These are phyloP conservation scores for Cladosporium sp. DNA, from an alignment of 2,329 filamentous ascomycete genomes.

Conservation along the genomic window DNA sequence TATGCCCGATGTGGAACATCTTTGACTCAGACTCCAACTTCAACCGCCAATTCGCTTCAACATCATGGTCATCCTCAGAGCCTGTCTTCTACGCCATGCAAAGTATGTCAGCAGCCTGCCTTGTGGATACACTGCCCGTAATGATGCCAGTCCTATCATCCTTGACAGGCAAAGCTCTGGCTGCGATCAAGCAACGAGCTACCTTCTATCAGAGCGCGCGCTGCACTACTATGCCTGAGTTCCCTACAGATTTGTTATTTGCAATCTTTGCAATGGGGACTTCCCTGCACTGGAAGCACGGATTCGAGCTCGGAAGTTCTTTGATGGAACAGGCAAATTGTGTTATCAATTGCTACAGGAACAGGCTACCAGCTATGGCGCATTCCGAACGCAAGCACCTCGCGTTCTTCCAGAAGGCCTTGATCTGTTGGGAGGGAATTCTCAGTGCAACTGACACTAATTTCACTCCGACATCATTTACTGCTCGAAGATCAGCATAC, in stretches of 20 bases:
- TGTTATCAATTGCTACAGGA: constrained; percentile 1
- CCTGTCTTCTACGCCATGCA: constrained; percentile 22
- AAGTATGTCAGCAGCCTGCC: constrained; percentile 23
- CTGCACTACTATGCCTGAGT: not conserved
- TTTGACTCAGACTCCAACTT: constrained; percentile 23
- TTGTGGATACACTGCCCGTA: constrained; percentile 20
- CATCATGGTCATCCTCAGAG: constrained; percentile 20
- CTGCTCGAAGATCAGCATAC: not conserved
- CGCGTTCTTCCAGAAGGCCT: constrained; percentile 3
- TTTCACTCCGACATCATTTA: not conserved
- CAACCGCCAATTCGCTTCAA: constrained; percentile 22
- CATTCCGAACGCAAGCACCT: not conserved
- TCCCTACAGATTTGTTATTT: constrained; percentile 21
- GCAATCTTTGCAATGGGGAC: constrained; percentile 24
- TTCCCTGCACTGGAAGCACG: constrained; percentile 21
- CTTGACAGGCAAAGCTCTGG: not conserved
- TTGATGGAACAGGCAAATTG: not conserved
- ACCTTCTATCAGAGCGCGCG: not conserved
- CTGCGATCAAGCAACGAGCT: not conserved
- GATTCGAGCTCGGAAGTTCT: not conserved
- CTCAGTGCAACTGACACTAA: constrained; percentile 4
- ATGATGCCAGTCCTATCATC: constrained; percentile 12
- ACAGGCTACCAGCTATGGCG: not conserved
- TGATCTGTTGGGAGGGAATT: constrained; percentile 12
- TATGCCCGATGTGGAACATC: constrained; percentile 25